Evolutionary conservation across 768 basidiomycete genomes (phyloP).

Genomic region (Plicaturopsis crispa): DNA sequence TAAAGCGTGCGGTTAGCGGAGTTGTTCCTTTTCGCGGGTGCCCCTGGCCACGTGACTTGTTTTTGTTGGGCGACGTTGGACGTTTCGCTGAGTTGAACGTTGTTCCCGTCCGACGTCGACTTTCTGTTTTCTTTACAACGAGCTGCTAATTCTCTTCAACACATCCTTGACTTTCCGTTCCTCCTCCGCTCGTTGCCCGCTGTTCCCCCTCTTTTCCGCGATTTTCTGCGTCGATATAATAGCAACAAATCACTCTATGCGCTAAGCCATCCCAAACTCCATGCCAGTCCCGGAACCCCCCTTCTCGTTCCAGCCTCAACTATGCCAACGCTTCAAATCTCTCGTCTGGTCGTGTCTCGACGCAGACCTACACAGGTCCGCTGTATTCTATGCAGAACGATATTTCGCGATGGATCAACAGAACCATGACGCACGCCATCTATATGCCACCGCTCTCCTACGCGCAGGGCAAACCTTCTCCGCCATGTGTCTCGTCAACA

Average conservation of each 20-base stretch:
- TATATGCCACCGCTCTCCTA: slow-evolving; percentile 75
- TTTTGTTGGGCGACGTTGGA: no score
- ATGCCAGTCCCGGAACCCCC: slow-evolving; percentile 58
- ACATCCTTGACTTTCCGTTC: no score
- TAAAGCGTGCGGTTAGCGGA: no score
- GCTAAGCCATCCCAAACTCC: slow-evolving; percentile 24
- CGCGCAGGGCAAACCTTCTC: slow-evolving; percentile 66
- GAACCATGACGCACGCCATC: slow-evolving; percentile 77
- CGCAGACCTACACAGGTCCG: slow-evolving; percentile 68
- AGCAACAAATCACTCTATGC: slow-evolving; percentile 14
- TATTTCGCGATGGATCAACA: slow-evolving; percentile 64
- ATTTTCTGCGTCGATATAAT: background rate
- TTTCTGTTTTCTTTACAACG: no score
- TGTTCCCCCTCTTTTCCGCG: background rate
- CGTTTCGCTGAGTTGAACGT: no score
- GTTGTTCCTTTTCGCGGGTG: no score
- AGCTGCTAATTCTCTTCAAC: no score
- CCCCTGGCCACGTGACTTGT: no score
- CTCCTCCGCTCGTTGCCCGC: background rate
- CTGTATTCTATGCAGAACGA: slow-evolving; percentile 85
- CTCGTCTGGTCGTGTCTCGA: slow-evolving; percentile 84
- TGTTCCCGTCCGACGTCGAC: no score
- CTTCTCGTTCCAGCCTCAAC: slow-evolving; percentile 42
- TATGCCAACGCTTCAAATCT: slow-evolving; percentile 61
- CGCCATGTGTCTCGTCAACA: slow-evolving; percentile 62